Evolutionary conservation across 2,329 filamentous ascomycete genomes (phyloP), one percentile per base, ranked within the genome.

Genomic region (Clarireedia paspali): DNA sequence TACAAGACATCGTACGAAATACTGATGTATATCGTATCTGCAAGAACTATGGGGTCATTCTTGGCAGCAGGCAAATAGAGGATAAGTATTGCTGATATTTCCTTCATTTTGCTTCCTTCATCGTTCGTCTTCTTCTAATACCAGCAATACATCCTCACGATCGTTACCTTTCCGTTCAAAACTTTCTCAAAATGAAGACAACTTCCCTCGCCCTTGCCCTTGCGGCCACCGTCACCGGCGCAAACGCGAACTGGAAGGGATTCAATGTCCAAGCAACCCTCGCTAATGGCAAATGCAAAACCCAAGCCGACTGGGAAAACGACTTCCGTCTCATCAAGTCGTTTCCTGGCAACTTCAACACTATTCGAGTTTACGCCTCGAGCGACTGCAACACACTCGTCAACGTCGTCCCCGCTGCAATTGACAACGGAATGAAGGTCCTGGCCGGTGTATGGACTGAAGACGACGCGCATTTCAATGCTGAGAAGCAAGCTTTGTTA

Each of bases 371-470:
- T 34, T 87, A 88, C 76, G 78, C 77, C 66, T 74, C 81, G 71
- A 75, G 63, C 24, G 76, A 78, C 63, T 79, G 75, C 67, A 72
- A 75, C 59, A 74, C 75, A 7, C 72, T 78, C 49, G 70, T 68
- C 56, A 73, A 74, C 55, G 75, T 75, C 17, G 74, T 78, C 0
- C 75, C 76, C 17, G 84, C 84, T 38, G 84, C 84, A 64, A 74
- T 85, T 47, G 73, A 76, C 57, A 83, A 81, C 59, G 74, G 82
- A 45, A 83, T 80, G 17, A 72, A 78, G 61, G 72, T 88, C 46
- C 79, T 87, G 38, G 81, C 85, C 51, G 84, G 84, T 60, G 73
- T 87, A 66, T 88, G 84, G 84, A 70, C 78, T 49, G 79, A 78
- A 17, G 79, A 79, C 62, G 74, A 73, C 46, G 70, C 70, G 54